phyloP scores from a whole-genome alignment of 805 yeast genomes.

The Jamesozyma hellenica region DNA sequence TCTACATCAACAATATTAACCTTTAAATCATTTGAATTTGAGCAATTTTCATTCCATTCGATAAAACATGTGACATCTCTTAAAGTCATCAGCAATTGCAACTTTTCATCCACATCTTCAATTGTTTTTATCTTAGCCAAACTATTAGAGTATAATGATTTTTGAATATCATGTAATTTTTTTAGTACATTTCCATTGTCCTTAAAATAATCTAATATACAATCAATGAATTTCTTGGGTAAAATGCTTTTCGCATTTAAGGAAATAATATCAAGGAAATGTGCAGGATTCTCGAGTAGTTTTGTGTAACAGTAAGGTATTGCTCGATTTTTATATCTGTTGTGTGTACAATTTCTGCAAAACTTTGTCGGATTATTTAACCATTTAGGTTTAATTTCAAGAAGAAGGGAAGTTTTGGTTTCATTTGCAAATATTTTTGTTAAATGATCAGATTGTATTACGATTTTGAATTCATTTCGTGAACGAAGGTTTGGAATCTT shows the following conservation, averaged over 20 bases:
- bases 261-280: constrained; percentile 8
- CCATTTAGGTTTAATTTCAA: constrained; percentile 31
- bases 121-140: constrained; percentile 1
- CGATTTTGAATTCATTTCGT: not conserved
- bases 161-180: constrained; percentile 19
- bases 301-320: constrained; percentile 18
- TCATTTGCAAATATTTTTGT: constrained; percentile 13
- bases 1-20: constrained; percentile 42
- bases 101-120: constrained; percentile 11
- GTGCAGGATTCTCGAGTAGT: constrained; percentile 8
- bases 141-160: not conserved
- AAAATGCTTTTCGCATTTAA: not conserved
- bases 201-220: constrained; percentile 17
- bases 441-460: constrained; percentile 16
- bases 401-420: constrained; percentile 2
- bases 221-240: constrained; percentile 10
- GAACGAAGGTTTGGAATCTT: constrained; percentile 16
- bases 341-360: constrained; percentile 28
- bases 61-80: constrained; percentile 33
- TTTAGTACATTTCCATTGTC: constrained; percentile 15
- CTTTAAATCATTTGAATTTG: not conserved
- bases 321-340: constrained; percentile 13
- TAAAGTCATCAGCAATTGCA: constrained; percentile 29
- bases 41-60: constrained; percentile 11
- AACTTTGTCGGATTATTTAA: constrained; percentile 10